Percentiles rank a stretch among this genome's conserved stretches.
Evolutionary conservation across 192 early-diverging fungal species (phyloP).

Genomic region (Spizellomyces punctatus): DNA sequence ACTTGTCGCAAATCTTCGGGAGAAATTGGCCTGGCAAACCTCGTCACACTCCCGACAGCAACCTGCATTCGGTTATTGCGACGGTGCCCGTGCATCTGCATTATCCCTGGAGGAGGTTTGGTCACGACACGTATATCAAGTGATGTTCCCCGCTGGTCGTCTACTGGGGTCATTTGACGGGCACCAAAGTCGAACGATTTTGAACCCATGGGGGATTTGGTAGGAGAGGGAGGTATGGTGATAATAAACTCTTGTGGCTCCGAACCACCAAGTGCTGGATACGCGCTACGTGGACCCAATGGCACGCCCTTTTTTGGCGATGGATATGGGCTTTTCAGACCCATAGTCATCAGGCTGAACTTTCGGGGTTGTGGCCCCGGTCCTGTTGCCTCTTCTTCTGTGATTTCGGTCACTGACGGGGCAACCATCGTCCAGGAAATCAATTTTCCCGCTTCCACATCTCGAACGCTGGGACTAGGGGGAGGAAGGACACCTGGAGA

Average conservation of each 20-base stretch:
- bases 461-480: slow-evolving; percentile 46
- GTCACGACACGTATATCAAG: slow-evolving; percentile 14
- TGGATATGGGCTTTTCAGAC: slow-evolving; percentile 22
- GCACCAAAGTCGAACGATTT: slow-evolving; percentile 2
- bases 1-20: slow-evolving; percentile 26
- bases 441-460: slow-evolving; percentile 39
- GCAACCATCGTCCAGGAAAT: slow-evolving; percentile 45
- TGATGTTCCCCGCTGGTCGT: slow-evolving; percentile 4
- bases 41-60: slow-evolving; percentile 14
- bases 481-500: slow-evolving; percentile 24
- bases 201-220: not conserved
- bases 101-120: slow-evolving; percentile 18
- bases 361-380: slow-evolving; percentile 30
- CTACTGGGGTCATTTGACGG: not conserved
- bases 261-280: not conserved
- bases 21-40: slow-evolving; percentile 33
- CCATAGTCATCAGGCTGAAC: slow-evolving; percentile 23
- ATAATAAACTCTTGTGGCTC: slow-evolving; percentile 15
- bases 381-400: slow-evolving; percentile 38
- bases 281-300: slow-evolving; percentile 13
- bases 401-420: slow-evolving; percentile 36
- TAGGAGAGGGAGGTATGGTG: slow-evolving; percentile 21
- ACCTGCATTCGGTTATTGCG: slow-evolving; percentile 14
- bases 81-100: slow-evolving; percentile 19
- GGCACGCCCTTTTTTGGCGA: slow-evolving; percentile 12